Conservation (phyloP, 2,329 filamentous ascomycete genomes). For the Sporothrix phasma region DNA sequence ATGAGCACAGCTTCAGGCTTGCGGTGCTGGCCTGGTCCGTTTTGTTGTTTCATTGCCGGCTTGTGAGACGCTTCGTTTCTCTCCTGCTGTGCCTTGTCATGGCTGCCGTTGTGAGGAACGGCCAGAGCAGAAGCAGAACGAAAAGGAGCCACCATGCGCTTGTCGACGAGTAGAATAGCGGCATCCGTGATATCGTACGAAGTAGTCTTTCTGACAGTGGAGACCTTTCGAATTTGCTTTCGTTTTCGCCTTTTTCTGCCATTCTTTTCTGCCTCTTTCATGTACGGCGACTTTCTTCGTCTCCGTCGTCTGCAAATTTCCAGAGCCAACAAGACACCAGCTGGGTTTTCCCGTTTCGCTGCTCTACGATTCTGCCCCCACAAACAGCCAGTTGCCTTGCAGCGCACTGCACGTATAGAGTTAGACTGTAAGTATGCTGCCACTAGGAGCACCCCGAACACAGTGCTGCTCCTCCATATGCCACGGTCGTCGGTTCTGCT, state of each 20-base stretch:
- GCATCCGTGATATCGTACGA: background rate
- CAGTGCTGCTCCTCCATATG: background rate
- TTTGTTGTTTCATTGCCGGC: too few relatives aligned
- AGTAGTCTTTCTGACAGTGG: background rate
- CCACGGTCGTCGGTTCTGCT: too few relatives aligned
- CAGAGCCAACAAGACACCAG: background rate
- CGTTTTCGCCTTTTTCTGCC: background rate
- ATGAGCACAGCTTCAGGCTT: background rate
- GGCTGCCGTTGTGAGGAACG: background rate
- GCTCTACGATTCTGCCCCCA: background rate
- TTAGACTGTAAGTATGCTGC: too few relatives aligned
- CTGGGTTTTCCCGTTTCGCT: background rate
- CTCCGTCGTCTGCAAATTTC: constrained; percentile 6
- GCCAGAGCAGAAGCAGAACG: background rate
- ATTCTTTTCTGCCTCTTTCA: background rate
- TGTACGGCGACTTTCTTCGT: background rate
- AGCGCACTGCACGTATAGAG: too few relatives aligned
- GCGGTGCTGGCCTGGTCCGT: background rate
- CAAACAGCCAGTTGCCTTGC: too few relatives aligned
- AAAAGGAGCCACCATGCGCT: background rate
- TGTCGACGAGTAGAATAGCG: background rate
- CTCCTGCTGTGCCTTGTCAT: background rate
- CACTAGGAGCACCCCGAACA: background rate
- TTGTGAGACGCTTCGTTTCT: background rate
- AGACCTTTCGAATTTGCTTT: background rate